Evolutionary conservation across 2,329 filamentous ascomycete genomes (phyloP).

Genomic region (Colletotrichum liaoningense): DNA sequence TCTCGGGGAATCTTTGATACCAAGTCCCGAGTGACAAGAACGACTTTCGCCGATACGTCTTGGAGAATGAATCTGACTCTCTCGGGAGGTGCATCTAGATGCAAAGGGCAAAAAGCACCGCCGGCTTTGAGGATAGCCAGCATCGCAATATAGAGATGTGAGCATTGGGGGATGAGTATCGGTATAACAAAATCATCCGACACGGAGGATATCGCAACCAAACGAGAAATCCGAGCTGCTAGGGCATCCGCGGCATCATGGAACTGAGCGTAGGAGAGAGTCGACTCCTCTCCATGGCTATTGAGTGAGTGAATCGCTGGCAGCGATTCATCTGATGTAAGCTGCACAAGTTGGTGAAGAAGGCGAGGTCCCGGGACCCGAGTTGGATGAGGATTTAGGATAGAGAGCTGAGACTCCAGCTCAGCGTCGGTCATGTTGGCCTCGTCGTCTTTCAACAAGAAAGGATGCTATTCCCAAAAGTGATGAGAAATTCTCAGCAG

Average conservation of each 20-base stretch:
- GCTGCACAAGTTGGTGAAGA: slow-evolving; percentile 70
- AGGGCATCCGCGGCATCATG: slow-evolving; percentile 68
- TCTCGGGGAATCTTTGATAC: slow-evolving; percentile 51
- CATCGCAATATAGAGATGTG: slow-evolving; percentile 80
- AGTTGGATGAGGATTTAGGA: slow-evolving; percentile 57
- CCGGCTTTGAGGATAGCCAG: slow-evolving; percentile 84
- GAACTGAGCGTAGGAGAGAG: slow-evolving; percentile 71
- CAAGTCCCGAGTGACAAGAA: slow-evolving; percentile 71
- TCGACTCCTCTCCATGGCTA: slow-evolving; percentile 55
- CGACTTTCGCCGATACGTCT: slow-evolving; percentile 78
- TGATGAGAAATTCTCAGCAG: not conserved
- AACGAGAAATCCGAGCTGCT: slow-evolving; percentile 60
- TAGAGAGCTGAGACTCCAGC: slow-evolving; percentile 46
- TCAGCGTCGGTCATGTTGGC: slow-evolving; percentile 19
- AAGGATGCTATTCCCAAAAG: not conserved
- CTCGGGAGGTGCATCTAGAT: slow-evolving; percentile 80
- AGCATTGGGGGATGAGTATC: slow-evolving; percentile 80
- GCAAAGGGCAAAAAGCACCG: slow-evolving; percentile 86
- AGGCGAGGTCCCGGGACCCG: slow-evolving; percentile 56
- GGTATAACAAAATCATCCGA: slow-evolving; percentile 67
- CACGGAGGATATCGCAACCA: not conserved
- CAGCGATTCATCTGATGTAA: slow-evolving; percentile 44
- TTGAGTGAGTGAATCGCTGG: slow-evolving; percentile 71
- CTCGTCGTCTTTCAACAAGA: not conserved
- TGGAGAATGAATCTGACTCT: slow-evolving; percentile 82